Conservation (phyloP, 306 rosid genomes). For the Inga laurina region DNA sequence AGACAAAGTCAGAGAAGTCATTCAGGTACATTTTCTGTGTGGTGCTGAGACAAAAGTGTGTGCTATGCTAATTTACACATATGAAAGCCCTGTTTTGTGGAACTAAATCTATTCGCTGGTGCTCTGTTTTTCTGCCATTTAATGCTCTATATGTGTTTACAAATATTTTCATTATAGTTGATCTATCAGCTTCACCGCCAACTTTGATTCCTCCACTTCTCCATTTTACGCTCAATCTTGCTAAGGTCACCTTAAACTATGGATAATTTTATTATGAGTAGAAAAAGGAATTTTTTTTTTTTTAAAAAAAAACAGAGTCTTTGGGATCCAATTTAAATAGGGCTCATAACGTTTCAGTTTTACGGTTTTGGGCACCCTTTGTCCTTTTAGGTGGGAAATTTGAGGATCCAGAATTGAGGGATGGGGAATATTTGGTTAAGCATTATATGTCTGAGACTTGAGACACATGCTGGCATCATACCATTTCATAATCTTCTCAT, state of each 20-base stretch:
- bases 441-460: background rate
- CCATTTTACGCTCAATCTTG: background rate
- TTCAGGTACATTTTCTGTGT: constrained; percentile 56
- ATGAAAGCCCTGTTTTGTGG: background rate
- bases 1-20: constrained; percentile 49
- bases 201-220: background rate
- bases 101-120: background rate
- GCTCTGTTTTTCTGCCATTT: background rate
- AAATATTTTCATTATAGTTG: background rate
- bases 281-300: background rate
- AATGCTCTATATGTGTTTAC: background rate
- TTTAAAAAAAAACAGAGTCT: background rate
- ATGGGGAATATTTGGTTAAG: background rate
- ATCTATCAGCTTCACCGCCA: background rate
- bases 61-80: constrained; percentile 1
- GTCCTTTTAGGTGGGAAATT: background rate
- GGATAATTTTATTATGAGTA: background rate
- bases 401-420: background rate
- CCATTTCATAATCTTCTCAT: background rate
- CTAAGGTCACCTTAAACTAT: background rate
- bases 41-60: constrained; percentile 21
- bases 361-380: background rate
- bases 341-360: background rate
- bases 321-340: background rate
- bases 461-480: background rate